Evolutionary conservation across 441 rosid genomes (phyloP).

Genomic region (Syzygium syzygioides): DNA sequence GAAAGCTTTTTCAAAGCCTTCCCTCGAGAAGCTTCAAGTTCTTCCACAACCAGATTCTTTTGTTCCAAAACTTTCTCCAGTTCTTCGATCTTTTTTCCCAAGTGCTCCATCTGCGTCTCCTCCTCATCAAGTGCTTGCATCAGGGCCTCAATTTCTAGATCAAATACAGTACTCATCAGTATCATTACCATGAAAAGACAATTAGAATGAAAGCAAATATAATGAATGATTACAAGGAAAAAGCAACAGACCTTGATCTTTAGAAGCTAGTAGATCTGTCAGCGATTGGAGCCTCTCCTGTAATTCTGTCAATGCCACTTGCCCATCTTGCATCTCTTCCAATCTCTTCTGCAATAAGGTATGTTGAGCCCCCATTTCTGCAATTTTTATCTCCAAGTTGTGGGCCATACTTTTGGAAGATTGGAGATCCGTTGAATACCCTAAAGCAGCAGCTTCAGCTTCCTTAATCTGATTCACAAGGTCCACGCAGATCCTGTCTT

Average conservation of each 20-base stretch:
- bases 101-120: constrained; percentile 93
- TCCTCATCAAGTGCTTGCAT: constrained; percentile 99
- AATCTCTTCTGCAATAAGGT: constrained; percentile 49
- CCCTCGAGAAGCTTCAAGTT: constrained; percentile 77
- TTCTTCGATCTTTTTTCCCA: constrained; percentile 55
- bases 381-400: constrained; percentile 63
- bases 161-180: constrained; percentile 10
- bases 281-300: constrained; percentile 54
- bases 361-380: constrained; percentile 40
- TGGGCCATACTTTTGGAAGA: constrained; percentile 43
- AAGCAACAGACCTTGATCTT: constrained; percentile 73
- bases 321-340: constrained; percentile 61
- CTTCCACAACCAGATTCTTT: constrained; percentile 64
- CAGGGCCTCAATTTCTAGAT: constrained; percentile 85
- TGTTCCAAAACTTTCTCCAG: constrained; percentile 59
- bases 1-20: constrained; percentile 88
- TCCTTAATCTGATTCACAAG: constrained; percentile 89
- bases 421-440: constrained; percentile 61
- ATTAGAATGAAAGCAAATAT: not conserved
- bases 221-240: constrained; percentile 5
- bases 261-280: constrained; percentile 56
- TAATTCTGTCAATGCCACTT: constrained; percentile 38
- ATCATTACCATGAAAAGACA: not conserved
- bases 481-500: constrained; percentile 79
- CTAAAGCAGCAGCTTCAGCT: constrained; percentile 77